Evolutionary conservation across 495 filamentous ascomycete species (phyloP).

Genomic region (Penicillium longicatenatum): DNA sequence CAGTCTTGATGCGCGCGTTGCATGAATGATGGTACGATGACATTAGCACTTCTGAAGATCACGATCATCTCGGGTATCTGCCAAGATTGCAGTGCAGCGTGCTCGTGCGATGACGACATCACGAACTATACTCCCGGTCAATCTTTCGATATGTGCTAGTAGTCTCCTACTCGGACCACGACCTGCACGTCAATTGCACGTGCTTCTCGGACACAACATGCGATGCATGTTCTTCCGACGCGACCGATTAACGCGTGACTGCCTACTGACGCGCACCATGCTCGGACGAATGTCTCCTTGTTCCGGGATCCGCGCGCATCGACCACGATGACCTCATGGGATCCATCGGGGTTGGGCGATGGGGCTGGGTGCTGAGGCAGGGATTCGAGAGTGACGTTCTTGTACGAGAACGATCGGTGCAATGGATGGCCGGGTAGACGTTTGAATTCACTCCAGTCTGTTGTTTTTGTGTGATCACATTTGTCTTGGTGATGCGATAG

Average conservation of each 20-base stretch:
- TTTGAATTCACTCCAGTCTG: constrained; percentile 11
- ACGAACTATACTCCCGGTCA: too few species aligned
- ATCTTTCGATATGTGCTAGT: too few species aligned
- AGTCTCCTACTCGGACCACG: constrained; percentile 59
- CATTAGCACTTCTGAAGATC: neutral
- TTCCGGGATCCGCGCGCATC: constrained; percentile 53
- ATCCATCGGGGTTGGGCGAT: neutral
- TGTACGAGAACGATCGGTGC: constrained; percentile 62
- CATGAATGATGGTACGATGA: neutral
- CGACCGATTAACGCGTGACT: constrained; percentile 69
- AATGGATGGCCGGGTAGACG: constrained; percentile 62
- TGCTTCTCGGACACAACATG: constrained; percentile 71
- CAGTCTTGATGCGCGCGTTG: neutral
- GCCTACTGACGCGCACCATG: constrained; percentile 69
- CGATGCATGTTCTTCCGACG: constrained; percentile 61
- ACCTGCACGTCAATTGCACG: constrained; percentile 65
- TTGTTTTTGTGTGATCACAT: neutral
- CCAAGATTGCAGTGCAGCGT: neutral
- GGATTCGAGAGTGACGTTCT: constrained; percentile 52
- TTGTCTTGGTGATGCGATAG: constrained; percentile 18
- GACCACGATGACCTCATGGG: constrained; percentile 50
- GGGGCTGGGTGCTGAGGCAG: constrained; percentile 38
- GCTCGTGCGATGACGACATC: neutral
- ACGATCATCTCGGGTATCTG: neutral
- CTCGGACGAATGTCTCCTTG: constrained; percentile 65